phyloP scores from a whole-genome alignment of 2,329 filamentous ascomycete species.

The Calonectria multiphialidica region DNA sequence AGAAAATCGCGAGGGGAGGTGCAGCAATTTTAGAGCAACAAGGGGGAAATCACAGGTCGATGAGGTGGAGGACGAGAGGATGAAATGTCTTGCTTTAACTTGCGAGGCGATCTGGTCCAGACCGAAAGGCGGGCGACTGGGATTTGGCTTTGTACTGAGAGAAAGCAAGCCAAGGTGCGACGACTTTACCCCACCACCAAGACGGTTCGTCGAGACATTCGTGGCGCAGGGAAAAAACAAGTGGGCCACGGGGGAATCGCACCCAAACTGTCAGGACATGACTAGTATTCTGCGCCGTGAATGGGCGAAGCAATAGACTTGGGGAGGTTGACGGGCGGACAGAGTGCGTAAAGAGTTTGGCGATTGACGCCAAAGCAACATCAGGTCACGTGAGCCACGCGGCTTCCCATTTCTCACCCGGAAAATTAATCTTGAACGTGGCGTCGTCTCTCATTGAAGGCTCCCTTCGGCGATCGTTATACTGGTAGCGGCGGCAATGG shows the following conservation, averaged over 20 bases:
- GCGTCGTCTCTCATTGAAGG: not conserved
- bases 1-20: not conserved
- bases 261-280: slow-evolving; percentile 8
- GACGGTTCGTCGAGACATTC: slow-evolving; percentile 20
- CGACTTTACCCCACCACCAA: slow-evolving; percentile 27
- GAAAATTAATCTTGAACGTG: not conserved
- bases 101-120: slow-evolving; percentile 19
- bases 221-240: slow-evolving; percentile 26
- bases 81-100: slow-evolving; percentile 1
- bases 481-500: not conserved
- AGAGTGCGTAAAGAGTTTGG: not conserved
- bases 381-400: not conserved
- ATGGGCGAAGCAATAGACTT: not conserved
- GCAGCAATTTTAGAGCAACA: not conserved
- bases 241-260: slow-evolving; percentile 17
- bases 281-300: slow-evolving; percentile 11
- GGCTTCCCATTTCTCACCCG: not conserved
- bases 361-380: slow-evolving; percentile 1
- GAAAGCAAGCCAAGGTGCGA: slow-evolving; percentile 24
- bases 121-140: slow-evolving; percentile 15
- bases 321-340: not conserved
- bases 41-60: not conserved
- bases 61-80: not conserved
- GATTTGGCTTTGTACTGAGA: slow-evolving; percentile 20
- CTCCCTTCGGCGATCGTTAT: not conserved